phyloP scores from a whole-genome alignment of 805 yeast species.

The Maudiozyma bulderi region DNA sequence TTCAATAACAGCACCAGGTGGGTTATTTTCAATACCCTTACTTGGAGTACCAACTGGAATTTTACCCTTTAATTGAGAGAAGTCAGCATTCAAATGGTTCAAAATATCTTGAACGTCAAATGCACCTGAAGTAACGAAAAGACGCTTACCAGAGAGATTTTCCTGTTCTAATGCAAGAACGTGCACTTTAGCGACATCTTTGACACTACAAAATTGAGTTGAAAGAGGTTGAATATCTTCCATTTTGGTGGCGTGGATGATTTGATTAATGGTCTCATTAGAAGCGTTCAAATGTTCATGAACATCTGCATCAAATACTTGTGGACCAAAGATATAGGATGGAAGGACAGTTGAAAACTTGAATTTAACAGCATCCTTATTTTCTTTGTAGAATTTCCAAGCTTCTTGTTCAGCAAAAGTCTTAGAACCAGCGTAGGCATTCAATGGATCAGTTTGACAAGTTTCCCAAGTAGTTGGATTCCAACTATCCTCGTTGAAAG shows the following conservation, averaged over 20 bases:
- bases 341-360: slow-evolving; percentile 35
- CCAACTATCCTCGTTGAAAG: slow-evolving; percentile 30
- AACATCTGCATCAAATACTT: slow-evolving; percentile 33
- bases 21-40: not conserved
- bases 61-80: slow-evolving; percentile 37
- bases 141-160: slow-evolving; percentile 27
- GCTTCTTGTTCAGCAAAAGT: slow-evolving; percentile 46
- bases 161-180: slow-evolving; percentile 36
- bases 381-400: slow-evolving; percentile 40
- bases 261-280: slow-evolving; percentile 23
- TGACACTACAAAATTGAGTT: slow-evolving; percentile 37
- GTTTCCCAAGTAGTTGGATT: slow-evolving; percentile 26
- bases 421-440: slow-evolving; percentile 37
- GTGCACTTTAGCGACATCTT: slow-evolving; percentile 54
- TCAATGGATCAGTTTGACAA: slow-evolving; percentile 3
- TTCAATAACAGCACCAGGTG: not conserved
- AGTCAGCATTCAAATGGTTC: slow-evolving; percentile 27
- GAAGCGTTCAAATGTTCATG: slow-evolving; percentile 31
- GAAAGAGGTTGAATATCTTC: not conserved
- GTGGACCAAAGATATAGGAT: slow-evolving; percentile 41
- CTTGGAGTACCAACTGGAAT: slow-evolving; percentile 34
- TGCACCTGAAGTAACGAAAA: slow-evolving; percentile 18
- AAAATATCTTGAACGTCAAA: slow-evolving; percentile 22
- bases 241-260: slow-evolving; percentile 11
- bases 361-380: slow-evolving; percentile 32